These are phyloP conservation scores for Saururus chinensis DNA, from an alignment of 164 flowering plant genomes.

Conservation along the genomic window DNA sequence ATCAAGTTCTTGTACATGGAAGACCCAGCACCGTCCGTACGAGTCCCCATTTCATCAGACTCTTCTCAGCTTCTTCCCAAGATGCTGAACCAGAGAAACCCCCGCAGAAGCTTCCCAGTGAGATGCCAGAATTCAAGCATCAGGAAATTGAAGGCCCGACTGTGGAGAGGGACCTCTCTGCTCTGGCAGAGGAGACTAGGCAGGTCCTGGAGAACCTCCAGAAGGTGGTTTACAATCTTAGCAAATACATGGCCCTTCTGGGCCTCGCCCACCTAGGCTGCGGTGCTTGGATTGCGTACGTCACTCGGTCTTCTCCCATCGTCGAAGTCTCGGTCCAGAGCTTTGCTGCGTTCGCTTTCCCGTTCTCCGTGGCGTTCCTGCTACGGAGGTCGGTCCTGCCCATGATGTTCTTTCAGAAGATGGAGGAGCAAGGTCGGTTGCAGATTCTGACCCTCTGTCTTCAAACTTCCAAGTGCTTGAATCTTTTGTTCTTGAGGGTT, in stretches of 20 bases:
- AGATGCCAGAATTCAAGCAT: slow-evolving; percentile 15
- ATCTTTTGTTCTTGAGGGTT: slow-evolving; percentile 43
- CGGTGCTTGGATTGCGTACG: slow-evolving; percentile 73
- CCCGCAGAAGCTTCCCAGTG: slow-evolving; percentile 1
- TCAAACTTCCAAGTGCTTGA: slow-evolving; percentile 65
- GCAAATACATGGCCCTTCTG: slow-evolving; percentile 52
- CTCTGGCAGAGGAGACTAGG: slow-evolving; percentile 29
- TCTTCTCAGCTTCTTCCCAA: slow-evolving; percentile 9
- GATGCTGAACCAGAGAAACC: slow-evolving; percentile 2
- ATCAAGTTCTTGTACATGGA: too few relatives aligned
- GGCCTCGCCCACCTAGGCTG: slow-evolving; percentile 59
- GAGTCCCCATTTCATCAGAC: slow-evolving; percentile 1
- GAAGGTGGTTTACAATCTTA: slow-evolving; percentile 54
- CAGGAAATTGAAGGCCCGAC: slow-evolving; percentile 31
- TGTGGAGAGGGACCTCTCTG: slow-evolving; percentile 25
- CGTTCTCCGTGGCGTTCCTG: slow-evolving; percentile 66
- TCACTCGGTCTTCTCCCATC: slow-evolving; percentile 30
- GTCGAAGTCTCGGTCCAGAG: slow-evolving; percentile 45
- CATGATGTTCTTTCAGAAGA: slow-evolving; percentile 69
- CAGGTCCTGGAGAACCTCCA: slow-evolving; percentile 42
- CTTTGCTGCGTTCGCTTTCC: slow-evolving; percentile 60
- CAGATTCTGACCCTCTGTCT: slow-evolving; percentile 74
- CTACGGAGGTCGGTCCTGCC: slow-evolving; percentile 57
- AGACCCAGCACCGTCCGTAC: neutral
- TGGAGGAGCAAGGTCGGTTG: slow-evolving; percentile 85